phyloP scores from a whole-genome alignment of 73 alveolate genomes.

The Tetrahymena malaccensis region DNA sequence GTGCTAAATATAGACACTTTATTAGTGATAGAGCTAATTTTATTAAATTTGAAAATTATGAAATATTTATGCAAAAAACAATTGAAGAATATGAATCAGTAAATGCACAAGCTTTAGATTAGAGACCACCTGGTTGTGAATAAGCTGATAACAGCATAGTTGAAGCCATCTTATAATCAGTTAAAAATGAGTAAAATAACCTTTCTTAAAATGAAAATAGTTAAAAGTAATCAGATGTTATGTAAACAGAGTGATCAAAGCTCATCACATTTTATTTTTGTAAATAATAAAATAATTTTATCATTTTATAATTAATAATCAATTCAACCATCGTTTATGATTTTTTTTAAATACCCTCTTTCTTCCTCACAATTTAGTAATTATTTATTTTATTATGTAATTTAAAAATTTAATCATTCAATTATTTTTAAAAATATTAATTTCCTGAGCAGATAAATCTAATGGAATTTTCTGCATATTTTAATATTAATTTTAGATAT shows the following conservation, averaged over 20 bases:
- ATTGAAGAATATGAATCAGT: background rate
- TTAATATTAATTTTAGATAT: too few relatives aligned
- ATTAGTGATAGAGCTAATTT: background rate
- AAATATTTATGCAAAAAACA: background rate
- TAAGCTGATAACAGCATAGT: background rate
- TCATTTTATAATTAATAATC: too few relatives aligned
- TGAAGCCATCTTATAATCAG: background rate
- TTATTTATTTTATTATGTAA: too few relatives aligned
- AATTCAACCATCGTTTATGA: too few relatives aligned
- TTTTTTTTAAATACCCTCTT: too few relatives aligned
- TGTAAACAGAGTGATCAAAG: background rate
- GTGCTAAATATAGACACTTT: background rate
- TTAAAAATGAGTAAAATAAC: background rate
- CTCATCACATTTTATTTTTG: background rate
- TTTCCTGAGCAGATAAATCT: too few relatives aligned
- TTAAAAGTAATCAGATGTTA: background rate
- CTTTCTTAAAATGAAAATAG: background rate
- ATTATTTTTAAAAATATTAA: too few relatives aligned
- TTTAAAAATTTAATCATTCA: too few relatives aligned
- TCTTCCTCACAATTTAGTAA: too few relatives aligned
- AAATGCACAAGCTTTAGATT: background rate
- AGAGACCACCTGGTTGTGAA: background rate
- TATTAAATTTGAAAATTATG: background rate
- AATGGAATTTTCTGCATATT: too few relatives aligned
- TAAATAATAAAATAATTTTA: too few relatives aligned